Base-by-base conservation (phyloP, 352 stramenopile species). In the Globisporangium splendens region DNA sequence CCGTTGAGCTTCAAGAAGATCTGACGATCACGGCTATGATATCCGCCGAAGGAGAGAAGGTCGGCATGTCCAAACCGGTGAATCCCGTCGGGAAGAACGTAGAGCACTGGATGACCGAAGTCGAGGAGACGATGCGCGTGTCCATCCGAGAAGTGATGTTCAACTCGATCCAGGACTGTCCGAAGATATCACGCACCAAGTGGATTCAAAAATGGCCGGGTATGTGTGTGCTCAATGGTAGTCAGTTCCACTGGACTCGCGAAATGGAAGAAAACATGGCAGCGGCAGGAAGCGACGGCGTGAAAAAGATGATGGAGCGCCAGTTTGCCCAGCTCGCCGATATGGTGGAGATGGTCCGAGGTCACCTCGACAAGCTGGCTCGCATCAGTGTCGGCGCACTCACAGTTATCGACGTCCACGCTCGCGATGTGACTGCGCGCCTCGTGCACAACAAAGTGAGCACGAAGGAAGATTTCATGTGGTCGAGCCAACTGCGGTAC, bases 151-250 rank as follows among this genome's bases (percentile, higher is more conserved):
- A 97, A 21, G 86, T 95, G 35, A 96, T 98, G 84, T 88, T 91
- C 52, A 76, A 86, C 21, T 79, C 89, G 11, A 97, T 98, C 47
- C 72, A 95, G 46, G 90, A 98, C 65, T 98, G 98, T 65, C 73
- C 78, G 8, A 84, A 89, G 54, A 83, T 92, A 10, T 75, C 82
- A n/a, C 79, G 95, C 18, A 96, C 90, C 13, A 89, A 96, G 39
- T 98, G 95, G 95, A 98, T 98, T 65, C 91, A 98, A 61, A 95
- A 96, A 55, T 97, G 92, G 86, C 86, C 94, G 0, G 86, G 71
- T 54, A 98, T 93, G 88, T 96, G 92, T 58, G 95, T 98, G 0
- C 68, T 98, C 17, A 98, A 98, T 65, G 93, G 90, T 24, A 97
- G 87, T 35, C 93, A 98, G 70, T 92, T 96, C 42, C 95, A 98